Conservation (phyloP, 106 monocot species). For the Dendrobium huoshanense region DNA sequence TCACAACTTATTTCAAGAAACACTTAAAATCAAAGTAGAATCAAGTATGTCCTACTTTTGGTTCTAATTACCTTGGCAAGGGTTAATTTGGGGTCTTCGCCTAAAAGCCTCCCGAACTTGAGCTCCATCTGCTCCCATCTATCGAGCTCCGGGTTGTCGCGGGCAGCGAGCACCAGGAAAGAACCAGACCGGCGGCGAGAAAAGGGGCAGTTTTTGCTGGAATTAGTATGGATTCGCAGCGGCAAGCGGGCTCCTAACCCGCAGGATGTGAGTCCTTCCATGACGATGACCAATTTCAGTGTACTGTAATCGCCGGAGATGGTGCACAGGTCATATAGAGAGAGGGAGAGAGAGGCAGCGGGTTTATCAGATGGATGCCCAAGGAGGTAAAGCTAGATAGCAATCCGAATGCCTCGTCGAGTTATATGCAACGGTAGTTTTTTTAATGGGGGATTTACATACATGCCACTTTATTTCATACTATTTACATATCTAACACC, state of each 20-base stretch:
- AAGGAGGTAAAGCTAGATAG: too few relatives aligned
- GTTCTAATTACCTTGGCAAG: constrained; percentile 54
- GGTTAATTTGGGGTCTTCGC: constrained; percentile 89
- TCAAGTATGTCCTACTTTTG: not conserved
- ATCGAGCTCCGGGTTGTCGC: constrained; percentile 51
- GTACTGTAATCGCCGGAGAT: not conserved
- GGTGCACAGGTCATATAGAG: not conserved
- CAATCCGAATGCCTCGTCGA: too few relatives aligned
- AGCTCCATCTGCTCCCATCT: constrained; percentile 92
- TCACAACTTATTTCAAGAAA: not conserved
- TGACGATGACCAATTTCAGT: not conserved
- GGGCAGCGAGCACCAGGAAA: constrained; percentile 15
- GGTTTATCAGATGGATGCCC: too few relatives aligned
- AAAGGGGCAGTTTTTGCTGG: constrained; percentile 5
- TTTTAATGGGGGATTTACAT: too few relatives aligned
- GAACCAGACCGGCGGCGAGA: constrained; percentile 11
- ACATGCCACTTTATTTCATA: too few relatives aligned
- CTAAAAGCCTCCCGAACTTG: constrained; percentile 79
- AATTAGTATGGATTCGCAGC: constrained; percentile 1
- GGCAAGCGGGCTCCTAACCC: constrained; percentile 18
- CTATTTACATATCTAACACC: too few relatives aligned
- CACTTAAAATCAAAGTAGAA: not conserved
- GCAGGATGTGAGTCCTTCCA: constrained; percentile 31
- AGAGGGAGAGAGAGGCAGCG: too few relatives aligned
- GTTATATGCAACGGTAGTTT: too few relatives aligned